A percentile compares a stretch with the other conserved stretches of the same genome.
Evolutionary conservation across 1,139 yeast species (phyloP).

Genomic region (Wickerhamomyces sp.): DNA sequence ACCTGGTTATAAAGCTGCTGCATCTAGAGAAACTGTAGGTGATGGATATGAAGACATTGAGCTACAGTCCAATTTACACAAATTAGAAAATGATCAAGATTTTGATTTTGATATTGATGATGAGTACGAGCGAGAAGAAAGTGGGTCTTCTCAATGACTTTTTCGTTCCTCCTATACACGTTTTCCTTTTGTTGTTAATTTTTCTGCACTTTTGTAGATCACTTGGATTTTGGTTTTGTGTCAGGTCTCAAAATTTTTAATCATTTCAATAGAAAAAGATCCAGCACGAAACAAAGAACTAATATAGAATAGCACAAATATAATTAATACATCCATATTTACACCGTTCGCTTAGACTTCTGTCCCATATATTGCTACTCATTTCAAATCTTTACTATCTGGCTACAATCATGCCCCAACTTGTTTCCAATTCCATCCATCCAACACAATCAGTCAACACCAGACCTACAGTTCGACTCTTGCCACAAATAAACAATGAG

Average conservation of each 20-base stretch:
- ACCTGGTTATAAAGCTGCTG: constrained; percentile 10
- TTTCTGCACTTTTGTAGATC: too few relatives aligned
- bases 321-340: too few relatives aligned
- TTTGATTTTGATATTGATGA: constrained; percentile 36
- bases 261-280: too few relatives aligned
- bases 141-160: background rate
- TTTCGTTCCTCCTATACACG: background rate
- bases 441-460: too few relatives aligned
- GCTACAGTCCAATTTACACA: constrained; percentile 7
- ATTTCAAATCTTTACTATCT: background rate
- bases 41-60: constrained; percentile 19
- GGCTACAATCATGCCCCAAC: background rate
- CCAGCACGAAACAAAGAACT: too few relatives aligned
- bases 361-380: too few relatives aligned
- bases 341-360: too few relatives aligned
- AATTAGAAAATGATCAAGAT: constrained; percentile 20
- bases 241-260: too few relatives aligned
- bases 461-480: too few relatives aligned
- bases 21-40: constrained; percentile 2
- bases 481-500: too few relatives aligned
- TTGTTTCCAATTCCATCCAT: background rate
- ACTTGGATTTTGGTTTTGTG: background rate
- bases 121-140: constrained; percentile 9
- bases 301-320: too few relatives aligned
- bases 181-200: background rate